Conservation (phyloP, 2,329 filamentous ascomycete genomes). For the Teratosphaeria zuluensis region DNA sequence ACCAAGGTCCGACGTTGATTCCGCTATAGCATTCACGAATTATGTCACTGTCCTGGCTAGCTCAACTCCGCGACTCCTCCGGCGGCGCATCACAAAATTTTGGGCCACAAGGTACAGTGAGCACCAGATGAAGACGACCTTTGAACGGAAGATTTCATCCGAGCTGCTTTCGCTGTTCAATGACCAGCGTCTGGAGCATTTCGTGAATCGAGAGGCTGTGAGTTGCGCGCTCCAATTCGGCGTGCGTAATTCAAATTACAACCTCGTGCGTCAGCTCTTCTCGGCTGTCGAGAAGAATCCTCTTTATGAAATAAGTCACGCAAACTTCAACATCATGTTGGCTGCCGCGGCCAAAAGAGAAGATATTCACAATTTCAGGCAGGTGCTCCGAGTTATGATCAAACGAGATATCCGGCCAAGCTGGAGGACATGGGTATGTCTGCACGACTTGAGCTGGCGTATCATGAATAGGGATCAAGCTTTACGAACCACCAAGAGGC, state of each 20-base stretch:
- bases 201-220: slow-evolving; percentile 12
- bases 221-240: slow-evolving; percentile 14
- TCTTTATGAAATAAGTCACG: slow-evolving; percentile 6
- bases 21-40: neutral
- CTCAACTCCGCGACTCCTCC: slow-evolving; percentile 1
- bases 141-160: neutral
- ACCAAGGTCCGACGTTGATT: neutral
- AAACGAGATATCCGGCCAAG: slow-evolving; percentile 8
- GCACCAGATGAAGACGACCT: neutral
- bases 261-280: slow-evolving; percentile 11
- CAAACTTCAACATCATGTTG: slow-evolving; percentile 17
- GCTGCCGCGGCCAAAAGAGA: slow-evolving; percentile 10
- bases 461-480: slow-evolving; percentile 5
- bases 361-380: slow-evolving; percentile 20
- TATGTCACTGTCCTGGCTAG: slow-evolving; percentile 1
- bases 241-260: slow-evolving; percentile 8
- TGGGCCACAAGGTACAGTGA: neutral
- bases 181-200: neutral
- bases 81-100: neutral
- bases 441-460: slow-evolving; percentile 15
- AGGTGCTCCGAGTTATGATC: slow-evolving; percentile 17
- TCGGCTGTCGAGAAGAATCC: slow-evolving; percentile 8
- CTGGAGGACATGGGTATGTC: slow-evolving; percentile 15
- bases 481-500: slow-evolving; percentile 8
- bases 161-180: slow-evolving; percentile 2